These are phyloP conservation scores for Hypomontagnella monticulosa DNA, from an alignment of 495 filamentous ascomycete species.

Conservation along the genomic window DNA sequence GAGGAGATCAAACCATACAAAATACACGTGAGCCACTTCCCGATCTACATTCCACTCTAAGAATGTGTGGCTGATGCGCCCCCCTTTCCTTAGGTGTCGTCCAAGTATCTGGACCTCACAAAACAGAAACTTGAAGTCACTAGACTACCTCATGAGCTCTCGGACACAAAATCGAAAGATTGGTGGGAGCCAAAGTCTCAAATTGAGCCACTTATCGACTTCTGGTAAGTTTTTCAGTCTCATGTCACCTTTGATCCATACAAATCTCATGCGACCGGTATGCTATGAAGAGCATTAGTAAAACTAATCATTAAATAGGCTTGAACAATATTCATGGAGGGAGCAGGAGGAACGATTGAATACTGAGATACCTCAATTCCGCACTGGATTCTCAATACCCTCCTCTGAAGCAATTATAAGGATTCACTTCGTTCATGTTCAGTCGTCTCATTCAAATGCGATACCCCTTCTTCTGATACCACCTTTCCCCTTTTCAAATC, in stretches of 20 bases:
- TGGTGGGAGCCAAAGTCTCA: conserved; percentile 59
- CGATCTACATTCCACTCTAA: background rate
- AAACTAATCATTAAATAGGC: conserved; percentile 50
- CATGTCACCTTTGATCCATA: background rate
- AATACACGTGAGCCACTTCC: conserved; percentile 56
- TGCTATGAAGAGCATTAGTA: conserved; percentile 2
- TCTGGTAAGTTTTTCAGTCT: conserved; percentile 53
- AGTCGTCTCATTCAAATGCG: conserved; percentile 57
- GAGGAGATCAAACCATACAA: conserved; percentile 59
- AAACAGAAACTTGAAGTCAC: conserved; percentile 65
- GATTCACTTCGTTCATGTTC: conserved; percentile 67
- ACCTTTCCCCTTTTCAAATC: conserved; percentile 75
- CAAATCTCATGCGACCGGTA: background rate
- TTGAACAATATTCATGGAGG: conserved; percentile 70
- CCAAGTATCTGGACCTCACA: conserved; percentile 62
- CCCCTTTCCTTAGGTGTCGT: conserved; percentile 52
- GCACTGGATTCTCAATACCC: conserved; percentile 58
- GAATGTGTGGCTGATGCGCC: conserved; percentile 21
- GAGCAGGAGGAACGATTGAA: conserved; percentile 65
- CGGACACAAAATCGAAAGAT: conserved; percentile 51
- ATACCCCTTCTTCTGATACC: conserved; percentile 71
- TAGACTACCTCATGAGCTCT: conserved; percentile 60
- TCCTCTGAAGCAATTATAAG: conserved; percentile 47
- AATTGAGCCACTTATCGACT: conserved; percentile 63
- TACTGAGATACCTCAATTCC: conserved; percentile 65